Evolutionary conservation across 257 asterid genomes (phyloP), one percentile per base, ranked within the genome.

Genomic region (Rauvolfia tetraphylla): DNA sequence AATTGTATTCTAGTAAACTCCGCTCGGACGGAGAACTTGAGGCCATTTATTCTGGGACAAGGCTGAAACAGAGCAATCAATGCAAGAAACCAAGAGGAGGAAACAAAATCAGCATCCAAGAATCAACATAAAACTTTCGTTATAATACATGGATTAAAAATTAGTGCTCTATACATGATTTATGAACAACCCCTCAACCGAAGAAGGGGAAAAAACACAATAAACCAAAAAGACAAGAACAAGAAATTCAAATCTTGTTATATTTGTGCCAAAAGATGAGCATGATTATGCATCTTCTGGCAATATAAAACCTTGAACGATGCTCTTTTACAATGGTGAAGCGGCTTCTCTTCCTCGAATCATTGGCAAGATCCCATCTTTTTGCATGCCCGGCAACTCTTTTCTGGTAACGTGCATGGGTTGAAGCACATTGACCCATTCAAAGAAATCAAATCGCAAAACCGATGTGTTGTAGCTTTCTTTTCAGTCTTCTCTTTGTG

Each of bases 241-340:
- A 34, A 54, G 11, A 14, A 54, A 38, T 27, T 75, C 68, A 68
- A 44, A 46, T 23, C 78, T 85, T 82, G 61, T 78, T 25, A 63
- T 79, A 75, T 73, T 79, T 82, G 51, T 71, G 86, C 88, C 88
- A 85, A 62, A 77, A 79, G 17, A 85, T 82, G 25, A 82, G 81
- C 88, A 85, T 82, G 44, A 80, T 7, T 0, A 85, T 46, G 58
- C 88, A 85, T 78, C 71, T 82, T 65, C 82, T 77, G 12, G 71
- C n/a, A 48, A 85, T 85, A 70, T 79, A 82, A 33, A 85, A 80
- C 74, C 83, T 82, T 62, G 88, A 82, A 25, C 83, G 74, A 51
- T 78, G 75, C 71, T 85, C 84, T 78, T 72, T 82, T 0, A 85
- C 68, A 44, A 85, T 68, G 12, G 76, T 42, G 59, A 81, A 78